A percentile compares a stretch with the other conserved stretches of the same genome.
Evolutionary conservation across 129 eudicot species (phyloP).

Genomic region (Tanacetum coccineum): DNA sequence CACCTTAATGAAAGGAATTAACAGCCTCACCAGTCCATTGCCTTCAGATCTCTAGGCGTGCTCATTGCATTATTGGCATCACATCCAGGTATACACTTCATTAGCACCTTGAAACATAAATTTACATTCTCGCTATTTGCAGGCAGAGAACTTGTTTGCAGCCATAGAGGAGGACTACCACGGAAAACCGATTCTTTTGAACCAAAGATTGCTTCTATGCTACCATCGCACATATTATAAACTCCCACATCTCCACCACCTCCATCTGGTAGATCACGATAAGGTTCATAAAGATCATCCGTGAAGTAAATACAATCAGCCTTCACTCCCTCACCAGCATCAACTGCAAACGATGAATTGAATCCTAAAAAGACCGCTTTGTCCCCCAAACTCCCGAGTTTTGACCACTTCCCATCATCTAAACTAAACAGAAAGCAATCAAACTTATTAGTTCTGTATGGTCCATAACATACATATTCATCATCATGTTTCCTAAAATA

Average conservation of each 20-base stretch:
- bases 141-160: constrained; percentile 20
- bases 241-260: constrained; percentile 31
- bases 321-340: constrained; percentile 26
- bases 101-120: not conserved
- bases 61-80: not conserved
- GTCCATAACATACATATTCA: constrained; percentile 14
- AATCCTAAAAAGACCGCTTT: constrained; percentile 27
- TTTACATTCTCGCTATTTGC: not conserved
- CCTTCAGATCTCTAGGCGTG: too few species aligned
- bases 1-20: too few species aligned
- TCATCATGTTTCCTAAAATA: constrained; percentile 12
- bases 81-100: not conserved
- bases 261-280: constrained; percentile 24
- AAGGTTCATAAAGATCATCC: constrained; percentile 30
- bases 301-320: constrained; percentile 27
- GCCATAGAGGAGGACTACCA: constrained; percentile 28
- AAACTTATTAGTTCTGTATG: constrained; percentile 19
- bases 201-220: constrained; percentile 18
- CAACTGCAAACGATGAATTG: constrained; percentile 21
- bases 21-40: too few species aligned
- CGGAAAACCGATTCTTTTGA: constrained; percentile 22
- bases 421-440: constrained; percentile 21
- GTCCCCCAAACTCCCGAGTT: constrained; percentile 19
- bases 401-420: constrained; percentile 27
- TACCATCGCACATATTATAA: constrained; percentile 22